Evolutionary conservation across 345 rosid species (phyloP).

Genomic region (Hibiscus trionum): DNA sequence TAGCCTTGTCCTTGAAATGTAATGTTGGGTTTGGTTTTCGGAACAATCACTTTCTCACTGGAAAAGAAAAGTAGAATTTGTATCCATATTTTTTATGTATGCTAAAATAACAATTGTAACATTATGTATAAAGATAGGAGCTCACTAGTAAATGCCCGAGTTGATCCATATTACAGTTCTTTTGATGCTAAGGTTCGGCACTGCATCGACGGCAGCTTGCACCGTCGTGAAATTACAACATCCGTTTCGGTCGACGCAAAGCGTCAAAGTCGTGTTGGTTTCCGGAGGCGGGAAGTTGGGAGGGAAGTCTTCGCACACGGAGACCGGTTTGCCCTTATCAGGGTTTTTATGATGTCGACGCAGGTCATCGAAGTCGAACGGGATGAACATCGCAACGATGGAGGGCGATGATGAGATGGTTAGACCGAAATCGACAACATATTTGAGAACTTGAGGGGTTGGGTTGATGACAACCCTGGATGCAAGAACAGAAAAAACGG

Average conservation of each 20-base stretch:
- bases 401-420: conserved; percentile 1
- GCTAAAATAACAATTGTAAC: neutral
- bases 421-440: conserved; percentile 8
- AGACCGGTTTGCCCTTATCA: conserved; percentile 14
- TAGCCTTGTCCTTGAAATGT: conserved; percentile 92
- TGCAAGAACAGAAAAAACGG: conserved; percentile 34
- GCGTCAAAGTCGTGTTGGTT: conserved; percentile 47
- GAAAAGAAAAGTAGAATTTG: neutral
- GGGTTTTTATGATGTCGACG: conserved; percentile 23
- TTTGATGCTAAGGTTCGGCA: conserved; percentile 44
- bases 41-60: conserved; percentile 74
- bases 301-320: conserved; percentile 70
- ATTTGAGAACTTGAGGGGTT: conserved; percentile 5
- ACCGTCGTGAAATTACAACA: conserved; percentile 84
- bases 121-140: neutral
- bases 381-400: neutral
- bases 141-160: conserved; percentile 81
- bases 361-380: neutral
- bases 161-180: conserved; percentile 72
- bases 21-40: conserved; percentile 56
- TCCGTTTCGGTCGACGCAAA: conserved; percentile 74
- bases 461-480: conserved; percentile 25
- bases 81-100: neutral
- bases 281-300: conserved; percentile 57
- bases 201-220: conserved; percentile 70